These are phyloP conservation scores for Cladobotryum mycophilum DNA, from an alignment of 2,329 filamentous ascomycete genomes.

Conservation along the genomic window DNA sequence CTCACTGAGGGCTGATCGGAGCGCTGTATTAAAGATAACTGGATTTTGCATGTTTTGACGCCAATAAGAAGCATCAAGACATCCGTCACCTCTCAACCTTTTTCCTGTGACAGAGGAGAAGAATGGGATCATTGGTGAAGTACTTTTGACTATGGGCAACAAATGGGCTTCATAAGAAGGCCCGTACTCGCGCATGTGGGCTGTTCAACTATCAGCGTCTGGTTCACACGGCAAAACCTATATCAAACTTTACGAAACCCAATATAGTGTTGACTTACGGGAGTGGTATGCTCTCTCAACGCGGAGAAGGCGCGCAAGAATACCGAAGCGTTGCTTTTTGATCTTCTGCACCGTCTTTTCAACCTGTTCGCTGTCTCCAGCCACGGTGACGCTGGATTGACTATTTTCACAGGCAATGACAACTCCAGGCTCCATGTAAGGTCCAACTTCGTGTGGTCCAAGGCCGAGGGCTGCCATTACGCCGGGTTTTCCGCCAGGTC, in stretches of 20 bases:
- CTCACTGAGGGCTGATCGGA: constrained; percentile 5
- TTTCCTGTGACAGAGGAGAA: constrained; percentile 26
- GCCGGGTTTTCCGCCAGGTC: constrained; percentile 10
- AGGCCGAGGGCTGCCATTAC: constrained; percentile 37
- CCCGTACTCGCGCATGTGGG: constrained; percentile 9
- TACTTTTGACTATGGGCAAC: constrained; percentile 3
- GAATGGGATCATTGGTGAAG: constrained; percentile 9
- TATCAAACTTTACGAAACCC: no score
- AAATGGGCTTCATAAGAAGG: constrained; percentile 1
- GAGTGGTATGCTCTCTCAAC: constrained; percentile 39
- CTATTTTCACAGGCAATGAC: constrained; percentile 32
- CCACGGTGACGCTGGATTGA: constrained; percentile 29
- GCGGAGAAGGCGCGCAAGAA: constrained; percentile 27
- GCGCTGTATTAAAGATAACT: constrained; percentile 20
- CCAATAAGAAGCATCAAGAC: constrained; percentile 22
- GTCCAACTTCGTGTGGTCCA: constrained; percentile 21
- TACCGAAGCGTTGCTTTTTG: constrained; percentile 22
- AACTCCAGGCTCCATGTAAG: constrained; percentile 20
- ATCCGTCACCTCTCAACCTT: constrained; percentile 14
- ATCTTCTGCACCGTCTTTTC: constrained; percentile 22
- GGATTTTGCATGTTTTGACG: constrained; percentile 24
- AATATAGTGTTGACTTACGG: no score
- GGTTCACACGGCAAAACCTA: no score
- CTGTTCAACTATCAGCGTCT: no score
- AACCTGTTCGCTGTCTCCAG: constrained; percentile 23